Evolutionary conservation across 192 early-diverging fungal species (phyloP), one percentile per base, ranked within the genome.

Genomic region (Linnemannia hyalina): DNA sequence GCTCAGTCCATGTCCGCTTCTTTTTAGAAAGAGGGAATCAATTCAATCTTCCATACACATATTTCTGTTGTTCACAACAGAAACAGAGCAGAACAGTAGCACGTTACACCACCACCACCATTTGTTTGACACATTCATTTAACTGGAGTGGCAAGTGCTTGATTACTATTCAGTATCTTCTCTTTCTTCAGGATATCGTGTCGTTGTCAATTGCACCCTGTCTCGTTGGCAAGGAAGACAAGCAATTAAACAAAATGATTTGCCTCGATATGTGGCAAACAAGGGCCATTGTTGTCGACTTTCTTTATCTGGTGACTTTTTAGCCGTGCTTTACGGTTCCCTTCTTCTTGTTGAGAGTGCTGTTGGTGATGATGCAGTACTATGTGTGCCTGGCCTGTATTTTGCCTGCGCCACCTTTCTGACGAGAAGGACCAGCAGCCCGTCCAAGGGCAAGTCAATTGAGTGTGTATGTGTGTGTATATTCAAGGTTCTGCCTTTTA

Each of bases 401-500:
- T 22, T 52, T 20, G 49, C 49, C 60, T 65, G 60, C 60, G 60
- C 60, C 60, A 65, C 60, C 60, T 29, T 65, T 65, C 29, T 32
- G 35, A 65, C 26, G 60, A 65, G 60, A 65, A 65, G 60, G 60
- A 65, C 10, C 60, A 35, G 60, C 13, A 16, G 32, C 29, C 32
- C 60, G 29, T 65, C 29, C 60, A 29, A 65, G 60, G 60, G 11
- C 26, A 65, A 29, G 60, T 65, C 60, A 65, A 65, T 16, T 65
- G 60, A 10, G 29, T 10, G 26, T 15, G 29, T 10, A 11, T 15
- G 22, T 65, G 60, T 9, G 29, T 10, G 26, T 15, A 5, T 11
- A 60, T 65, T 65, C 60, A 65, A 29, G 29, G 60, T 65, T 65
- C 60, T 65, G 13, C 26, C 60, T 65, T 65, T 32, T 57, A n/a